Conservation (phyloP, 2,329 filamentous ascomycete genomes). For the Trichocomaceae sp. region DNA sequence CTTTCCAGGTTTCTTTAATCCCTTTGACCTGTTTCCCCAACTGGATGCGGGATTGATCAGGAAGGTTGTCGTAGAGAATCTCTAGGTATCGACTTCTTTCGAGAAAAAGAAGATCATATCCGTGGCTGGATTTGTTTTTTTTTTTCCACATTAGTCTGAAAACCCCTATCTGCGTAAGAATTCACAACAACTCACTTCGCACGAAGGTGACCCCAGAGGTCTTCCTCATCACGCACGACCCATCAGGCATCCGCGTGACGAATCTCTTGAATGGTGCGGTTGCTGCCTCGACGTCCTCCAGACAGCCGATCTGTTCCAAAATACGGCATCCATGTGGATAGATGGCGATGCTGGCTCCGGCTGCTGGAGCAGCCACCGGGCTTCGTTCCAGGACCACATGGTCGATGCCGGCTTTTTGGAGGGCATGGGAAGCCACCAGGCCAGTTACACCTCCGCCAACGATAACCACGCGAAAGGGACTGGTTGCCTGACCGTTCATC, state of each 20-base stretch:
- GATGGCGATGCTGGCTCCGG: neutral
- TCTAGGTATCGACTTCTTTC: neutral
- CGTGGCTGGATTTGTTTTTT: too few relatives aligned
- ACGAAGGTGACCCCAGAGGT: too few relatives aligned
- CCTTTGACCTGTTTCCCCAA: neutral
- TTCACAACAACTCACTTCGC: too few relatives aligned
- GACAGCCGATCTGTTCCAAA: neutral
- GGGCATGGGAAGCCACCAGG: neutral
- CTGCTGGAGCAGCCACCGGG: neutral
- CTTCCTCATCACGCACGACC: too few relatives aligned
- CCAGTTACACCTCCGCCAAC: neutral
- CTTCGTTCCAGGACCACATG: neutral
- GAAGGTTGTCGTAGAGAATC: neutral
- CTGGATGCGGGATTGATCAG: neutral
- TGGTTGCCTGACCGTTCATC: too few relatives aligned
- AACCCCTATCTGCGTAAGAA: too few relatives aligned
- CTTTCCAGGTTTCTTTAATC: neutral
- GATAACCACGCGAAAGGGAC: neutral
- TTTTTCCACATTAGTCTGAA: too few relatives aligned
- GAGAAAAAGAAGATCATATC: neutral
- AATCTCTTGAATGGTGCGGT: too few relatives aligned
- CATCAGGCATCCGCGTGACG: too few relatives aligned
- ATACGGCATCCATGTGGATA: neutral
- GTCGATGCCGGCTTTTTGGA: neutral
- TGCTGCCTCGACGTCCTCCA: too few relatives aligned